Base-by-base conservation (phyloP, 129 eudicot genomes). In the Mikania micrantha region DNA sequence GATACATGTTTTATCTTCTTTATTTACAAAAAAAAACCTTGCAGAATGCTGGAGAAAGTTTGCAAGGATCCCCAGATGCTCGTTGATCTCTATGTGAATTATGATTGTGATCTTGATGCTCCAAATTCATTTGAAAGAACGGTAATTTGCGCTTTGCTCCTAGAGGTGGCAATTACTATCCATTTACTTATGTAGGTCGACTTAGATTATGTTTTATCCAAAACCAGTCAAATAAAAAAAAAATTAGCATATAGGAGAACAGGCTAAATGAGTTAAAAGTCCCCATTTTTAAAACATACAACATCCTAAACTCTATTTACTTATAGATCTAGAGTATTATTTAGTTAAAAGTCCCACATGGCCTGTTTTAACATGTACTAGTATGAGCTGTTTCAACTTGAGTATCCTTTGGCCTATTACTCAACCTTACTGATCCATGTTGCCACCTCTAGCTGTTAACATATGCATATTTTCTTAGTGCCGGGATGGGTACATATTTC, bases 31-130 rank as follows among this genome's bases (percentile, higher is more conserved):
- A 32, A 42, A n/a, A 64, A 19, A 11, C 34, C 56, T 67, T 70
- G 62, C 75, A 86, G 95, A 84, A 89, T 93, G 99, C 77, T 93
- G 60, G 99, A 93, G 84, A 93, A 93, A 82, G 86, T 87, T 28
- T 84, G 96, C 93, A 84, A 79, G 81, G 95, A 93, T 75, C 60
- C 96, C 45, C 99, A 93, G 72, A 86, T 93, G 88, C 95, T 93
- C 17, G 90, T 89, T 66, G 99, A 93, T 78, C 79, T 93, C n/a
- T 93, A 71, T 42, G 95, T 93, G 80, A 93, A 93, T 73, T 93
- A 93, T 78, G 99, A 93, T 71, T 93, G 99, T 75, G 99, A 93
- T 82, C 99, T 93, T 67, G 83, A 89, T 77, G 99, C 99, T 32
- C 90, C 99, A 50, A 93, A 93, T 74, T 80, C 85, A 67, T 93